Conservation (phyloP, 2,329 filamentous ascomycete genomes). For the Dactylellina haptotyla region DNA sequence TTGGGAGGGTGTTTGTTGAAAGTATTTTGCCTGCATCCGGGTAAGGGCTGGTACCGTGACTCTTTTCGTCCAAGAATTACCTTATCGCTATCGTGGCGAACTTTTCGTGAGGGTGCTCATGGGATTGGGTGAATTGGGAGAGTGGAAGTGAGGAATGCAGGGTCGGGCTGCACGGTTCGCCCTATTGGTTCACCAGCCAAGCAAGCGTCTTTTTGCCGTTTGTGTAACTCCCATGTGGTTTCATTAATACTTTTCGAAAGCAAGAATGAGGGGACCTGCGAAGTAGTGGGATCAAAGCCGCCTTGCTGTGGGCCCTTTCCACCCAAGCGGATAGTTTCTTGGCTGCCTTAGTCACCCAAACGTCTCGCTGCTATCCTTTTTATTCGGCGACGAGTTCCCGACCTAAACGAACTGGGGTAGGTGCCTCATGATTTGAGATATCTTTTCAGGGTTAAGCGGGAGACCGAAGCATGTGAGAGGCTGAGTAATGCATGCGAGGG, state of each 20-base stretch:
- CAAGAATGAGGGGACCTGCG: constrained; percentile 9
- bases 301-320: constrained; percentile 6
- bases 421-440: constrained; percentile 53
- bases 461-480: constrained; percentile 33
- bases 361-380: neutral
- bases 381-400: constrained; percentile 44
- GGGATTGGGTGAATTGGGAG: constrained; percentile 16
- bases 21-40: constrained; percentile 42
- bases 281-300: constrained; percentile 15
- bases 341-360: constrained; percentile 42
- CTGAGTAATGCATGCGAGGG: constrained; percentile 47
- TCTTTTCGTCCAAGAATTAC: neutral
- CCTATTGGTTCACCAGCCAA: too few relatives aligned
- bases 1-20: neutral
- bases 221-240: constrained; percentile 53
- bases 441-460: constrained; percentile 28
- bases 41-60: constrained; percentile 25
- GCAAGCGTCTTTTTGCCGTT: constrained; percentile 35
- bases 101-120: constrained; percentile 19
- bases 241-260: constrained; percentile 13
- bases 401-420: constrained; percentile 25
- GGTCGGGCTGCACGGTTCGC: constrained; percentile 17
- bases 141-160: constrained; percentile 14
- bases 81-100: constrained; percentile 43
- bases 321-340: neutral